phyloP scores from a whole-genome alignment of 495 filamentous ascomycete species.

The Podospora appendiculata region DNA sequence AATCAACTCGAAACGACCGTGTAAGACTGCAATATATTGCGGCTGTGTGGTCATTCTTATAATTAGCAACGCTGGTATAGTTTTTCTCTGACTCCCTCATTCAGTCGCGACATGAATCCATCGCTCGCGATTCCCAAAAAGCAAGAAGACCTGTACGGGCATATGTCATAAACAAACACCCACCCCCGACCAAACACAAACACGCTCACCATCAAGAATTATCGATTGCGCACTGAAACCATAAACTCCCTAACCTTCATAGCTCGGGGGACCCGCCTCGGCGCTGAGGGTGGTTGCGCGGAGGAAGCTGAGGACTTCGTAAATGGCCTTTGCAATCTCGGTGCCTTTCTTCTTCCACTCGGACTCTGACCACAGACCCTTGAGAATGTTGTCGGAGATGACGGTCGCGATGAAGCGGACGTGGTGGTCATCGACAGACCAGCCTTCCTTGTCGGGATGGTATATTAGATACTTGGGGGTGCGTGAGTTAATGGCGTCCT shows the following conservation, averaged over 20 bases:
- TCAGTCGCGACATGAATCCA: no score
- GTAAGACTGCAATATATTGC: no score
- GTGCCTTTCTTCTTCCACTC: constrained; percentile 16
- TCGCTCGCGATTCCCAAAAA: no score
- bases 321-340: constrained; percentile 18
- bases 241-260: constrained; percentile 1
- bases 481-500: constrained; percentile 17
- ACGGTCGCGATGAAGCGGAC: constrained; percentile 24
- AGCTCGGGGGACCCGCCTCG: constrained; percentile 9
- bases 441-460: constrained; percentile 20
- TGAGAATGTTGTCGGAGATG: constrained; percentile 18
- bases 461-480: constrained; percentile 17
- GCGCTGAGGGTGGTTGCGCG: constrained; percentile 4
- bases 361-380: constrained; percentile 18
- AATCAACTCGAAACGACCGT: no score
- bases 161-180: no score
- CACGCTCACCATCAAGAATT: no score
- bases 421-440: constrained; percentile 23
- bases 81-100: no score
- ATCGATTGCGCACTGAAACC: no score
- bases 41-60: no score
- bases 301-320: constrained; percentile 22
- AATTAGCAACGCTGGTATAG: no score
- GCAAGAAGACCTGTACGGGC: no score
- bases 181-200: no score